Conservation (phyloP, 2,329 filamentous ascomycete genomes). For the Chaetomiaceae sp. region DNA sequence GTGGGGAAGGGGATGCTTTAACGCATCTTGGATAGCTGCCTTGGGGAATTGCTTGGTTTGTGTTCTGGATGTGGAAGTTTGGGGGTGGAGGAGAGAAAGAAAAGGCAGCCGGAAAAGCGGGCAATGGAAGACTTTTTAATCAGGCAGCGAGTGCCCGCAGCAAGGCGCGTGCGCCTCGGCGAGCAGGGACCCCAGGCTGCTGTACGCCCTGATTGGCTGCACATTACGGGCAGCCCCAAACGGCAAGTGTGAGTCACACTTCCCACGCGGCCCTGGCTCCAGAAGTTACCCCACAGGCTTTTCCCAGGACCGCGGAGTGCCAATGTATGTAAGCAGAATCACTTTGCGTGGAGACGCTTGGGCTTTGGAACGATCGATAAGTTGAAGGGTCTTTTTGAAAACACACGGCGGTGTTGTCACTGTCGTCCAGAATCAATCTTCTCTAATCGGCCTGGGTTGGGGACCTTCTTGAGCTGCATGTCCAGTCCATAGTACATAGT, state of each 20-base stretch:
- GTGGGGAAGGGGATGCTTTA: constrained; percentile 46
- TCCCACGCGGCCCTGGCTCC: constrained; percentile 3
- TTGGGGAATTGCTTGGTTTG: constrained; percentile 35
- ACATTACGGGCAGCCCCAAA: constrained; percentile 21
- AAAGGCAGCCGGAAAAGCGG: constrained; percentile 29
- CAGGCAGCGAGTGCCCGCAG: constrained; percentile 40
- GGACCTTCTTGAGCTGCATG: no score
- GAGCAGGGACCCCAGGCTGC: constrained; percentile 10
- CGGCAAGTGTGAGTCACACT: constrained; percentile 30
- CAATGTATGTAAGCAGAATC: not conserved
- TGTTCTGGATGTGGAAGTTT: constrained; percentile 32
- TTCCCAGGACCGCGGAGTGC: not conserved
- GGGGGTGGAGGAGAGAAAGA: constrained; percentile 35
- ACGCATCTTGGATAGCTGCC: constrained; percentile 53
- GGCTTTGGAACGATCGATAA: not conserved
- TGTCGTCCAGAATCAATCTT: no score
- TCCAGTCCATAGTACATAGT: no score
- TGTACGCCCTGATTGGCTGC: constrained; percentile 16
- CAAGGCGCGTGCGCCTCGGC: constrained; percentile 14
- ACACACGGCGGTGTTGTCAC: no score
- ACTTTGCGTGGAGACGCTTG: not conserved
- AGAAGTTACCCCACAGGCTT: constrained; percentile 16
- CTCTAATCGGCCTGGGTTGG: not conserved
- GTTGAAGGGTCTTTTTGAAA: no score
- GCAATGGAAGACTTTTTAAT: constrained; percentile 41